phyloP scores from a whole-genome alignment of 441 rosid species.

The Gossypium aridum region DNA sequence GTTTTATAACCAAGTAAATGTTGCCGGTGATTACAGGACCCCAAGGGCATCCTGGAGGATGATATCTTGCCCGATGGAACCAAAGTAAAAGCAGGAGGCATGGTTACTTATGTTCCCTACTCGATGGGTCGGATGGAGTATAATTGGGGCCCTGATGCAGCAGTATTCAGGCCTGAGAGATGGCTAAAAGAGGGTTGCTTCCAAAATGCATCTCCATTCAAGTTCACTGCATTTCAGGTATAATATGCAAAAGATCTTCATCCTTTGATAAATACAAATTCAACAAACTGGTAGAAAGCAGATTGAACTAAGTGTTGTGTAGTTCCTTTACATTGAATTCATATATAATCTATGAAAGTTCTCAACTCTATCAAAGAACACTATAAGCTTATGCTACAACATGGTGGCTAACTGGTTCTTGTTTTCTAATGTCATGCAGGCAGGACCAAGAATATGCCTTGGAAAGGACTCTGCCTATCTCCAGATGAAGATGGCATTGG shows the following conservation, averaged over 20 bases:
- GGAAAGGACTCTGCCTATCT: constrained; percentile 98
- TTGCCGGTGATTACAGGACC: constrained; percentile 44
- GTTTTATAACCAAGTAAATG: not conserved
- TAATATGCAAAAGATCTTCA: constrained; percentile 1
- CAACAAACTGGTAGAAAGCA: not conserved
- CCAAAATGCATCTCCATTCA: constrained; percentile 88
- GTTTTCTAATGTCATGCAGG: constrained; percentile 33
- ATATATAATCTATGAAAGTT: not conserved
- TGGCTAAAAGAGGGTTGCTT: constrained; percentile 88
- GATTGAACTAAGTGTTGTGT: not conserved
- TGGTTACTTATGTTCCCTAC: constrained; percentile 93
- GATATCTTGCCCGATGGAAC: constrained; percentile 91
- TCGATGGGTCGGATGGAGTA: constrained; percentile 94
- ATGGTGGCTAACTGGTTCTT: constrained; percentile 1
- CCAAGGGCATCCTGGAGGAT: constrained; percentile 75
- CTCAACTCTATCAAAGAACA: not conserved
- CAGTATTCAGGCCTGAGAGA: constrained; percentile 76
- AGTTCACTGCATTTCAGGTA: constrained; percentile 93
- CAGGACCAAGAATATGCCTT: constrained; percentile 90
- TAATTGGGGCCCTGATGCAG: constrained; percentile 88
- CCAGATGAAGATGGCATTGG: constrained; percentile 96
- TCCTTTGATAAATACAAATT: not conserved
- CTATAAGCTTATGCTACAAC: not conserved
- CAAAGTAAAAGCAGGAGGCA: constrained; percentile 85
- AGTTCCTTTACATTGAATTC: not conserved